Base-by-base conservation (phyloP, 2,329 filamentous ascomycete genomes). In the Monilinia aucupariae region DNA sequence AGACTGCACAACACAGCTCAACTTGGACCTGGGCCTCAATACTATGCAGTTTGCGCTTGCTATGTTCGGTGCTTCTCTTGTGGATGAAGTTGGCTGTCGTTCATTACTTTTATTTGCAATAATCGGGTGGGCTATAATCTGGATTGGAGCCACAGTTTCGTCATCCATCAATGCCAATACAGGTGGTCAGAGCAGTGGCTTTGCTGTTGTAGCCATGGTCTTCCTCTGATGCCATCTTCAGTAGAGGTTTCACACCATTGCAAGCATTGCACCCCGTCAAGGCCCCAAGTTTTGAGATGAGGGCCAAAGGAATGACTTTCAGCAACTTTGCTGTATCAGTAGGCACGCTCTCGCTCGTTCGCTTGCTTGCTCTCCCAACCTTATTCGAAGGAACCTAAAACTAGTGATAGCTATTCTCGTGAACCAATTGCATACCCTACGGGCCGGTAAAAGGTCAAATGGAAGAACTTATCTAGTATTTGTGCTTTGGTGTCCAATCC, bases 21-120 rank as follows among this genome's bases (percentile, higher is more conserved):
- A 83, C 61, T 81, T 86, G 68, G 78, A 74, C 1, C 76, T 85
- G 10, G 79, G 78, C 69, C 79, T 81, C 72, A 78, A 79, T 39
- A 75, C 81, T 64, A 81, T 84, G 70, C 80, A 82, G 17, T 78
- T 82, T 15, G 73, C 83, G 27, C 80, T 80, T 67, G 79, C 82
- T 37, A 75, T 83, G 45, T 68, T 79, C 0, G 84, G 84, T 59
- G 81, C 82, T 6, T 74, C 78, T 22, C 76, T 85, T 63, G 81
- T 82, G 2, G 83, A 85, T 41, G 77, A 77, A 0, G 64, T 85
- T 8, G 82, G 84, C n/a, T 82, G 84, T 34, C 81, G 84, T 2
- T 80, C 81, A 27, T 74, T 82, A 45, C 75, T 83, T 51, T 71
- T 84, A 60, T 78, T 78, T 64, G 80, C 78, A 30, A 78, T 81